These are phyloP conservation scores for Leishmania amazonensis DNA, from an alignment of 208 protist species.

Conservation along the genomic window DNA sequence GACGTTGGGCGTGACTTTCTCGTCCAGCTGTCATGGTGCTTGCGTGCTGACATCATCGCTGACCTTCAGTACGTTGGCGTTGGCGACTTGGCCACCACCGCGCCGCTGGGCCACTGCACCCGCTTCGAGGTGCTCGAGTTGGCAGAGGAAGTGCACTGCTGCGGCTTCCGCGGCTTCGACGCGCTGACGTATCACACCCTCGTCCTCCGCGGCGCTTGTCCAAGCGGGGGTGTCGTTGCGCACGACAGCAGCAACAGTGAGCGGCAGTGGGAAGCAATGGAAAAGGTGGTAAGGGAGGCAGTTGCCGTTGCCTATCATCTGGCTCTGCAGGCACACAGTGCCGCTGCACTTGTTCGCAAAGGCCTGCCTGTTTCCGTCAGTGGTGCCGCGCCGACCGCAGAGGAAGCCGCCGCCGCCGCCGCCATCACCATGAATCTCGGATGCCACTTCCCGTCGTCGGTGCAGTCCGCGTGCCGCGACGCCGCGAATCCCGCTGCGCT, in stretches of 20 bases:
- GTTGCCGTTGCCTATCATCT: constrained; percentile 30
- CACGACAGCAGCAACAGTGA: not conserved
- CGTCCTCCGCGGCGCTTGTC: constrained; percentile 19
- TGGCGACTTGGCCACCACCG: constrained; percentile 36
- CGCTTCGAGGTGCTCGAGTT: constrained; percentile 47
- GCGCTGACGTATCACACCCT: constrained; percentile 28
- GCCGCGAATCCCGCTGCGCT: constrained; percentile 5
- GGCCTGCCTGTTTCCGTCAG: not conserved
- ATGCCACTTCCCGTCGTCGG: constrained; percentile 13
- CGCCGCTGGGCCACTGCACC: constrained; percentile 47
- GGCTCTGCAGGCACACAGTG: constrained; percentile 25
- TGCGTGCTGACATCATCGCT: constrained; percentile 48
- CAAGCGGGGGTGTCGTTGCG: not conserved
- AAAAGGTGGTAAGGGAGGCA: constrained; percentile 18
- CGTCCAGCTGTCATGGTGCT: constrained; percentile 47
- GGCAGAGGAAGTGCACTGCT: constrained; percentile 30
- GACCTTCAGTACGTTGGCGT: constrained; percentile 70
- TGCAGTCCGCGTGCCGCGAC: constrained; percentile 18
- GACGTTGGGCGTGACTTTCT: constrained; percentile 50
- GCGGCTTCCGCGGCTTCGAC: constrained; percentile 27
- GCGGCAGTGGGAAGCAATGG: constrained; percentile 18
- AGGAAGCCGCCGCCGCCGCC: not conserved
- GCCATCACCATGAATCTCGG: constrained; percentile 27
- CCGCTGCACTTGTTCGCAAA: constrained; percentile 1
- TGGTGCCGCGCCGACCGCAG: not conserved